Evolutionary conservation across 768 basidiomycete species (phyloP).

Genomic region (Auricularia cornea): DNA sequence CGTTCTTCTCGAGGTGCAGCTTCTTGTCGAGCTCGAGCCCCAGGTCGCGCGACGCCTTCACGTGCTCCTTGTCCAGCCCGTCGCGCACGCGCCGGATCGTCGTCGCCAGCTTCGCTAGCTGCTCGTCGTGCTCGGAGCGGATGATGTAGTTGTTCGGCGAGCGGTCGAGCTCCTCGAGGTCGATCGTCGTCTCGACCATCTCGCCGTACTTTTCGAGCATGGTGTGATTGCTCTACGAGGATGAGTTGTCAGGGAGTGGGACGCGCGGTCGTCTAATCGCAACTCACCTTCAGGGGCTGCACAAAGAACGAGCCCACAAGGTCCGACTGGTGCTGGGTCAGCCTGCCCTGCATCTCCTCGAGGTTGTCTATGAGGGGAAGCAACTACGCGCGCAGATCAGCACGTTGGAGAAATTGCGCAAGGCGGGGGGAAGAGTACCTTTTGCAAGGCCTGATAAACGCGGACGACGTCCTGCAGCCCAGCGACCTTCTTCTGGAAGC

Average conservation of each 20-base stretch:
- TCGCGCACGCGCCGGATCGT: slow-evolving; percentile 49
- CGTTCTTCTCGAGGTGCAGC: slow-evolving; percentile 87
- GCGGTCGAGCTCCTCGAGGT: slow-evolving; percentile 61
- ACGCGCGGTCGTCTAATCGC: too few relatives aligned
- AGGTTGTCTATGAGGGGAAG: slow-evolving; percentile 65
- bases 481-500: slow-evolving; percentile 77
- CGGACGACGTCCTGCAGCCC: slow-evolving; percentile 92
- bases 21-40: slow-evolving; percentile 88
- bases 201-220: slow-evolving; percentile 73
- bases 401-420: not conserved
- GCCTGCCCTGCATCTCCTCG: slow-evolving; percentile 36
- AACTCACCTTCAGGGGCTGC: slow-evolving; percentile 45
- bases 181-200: slow-evolving; percentile 95
- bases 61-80: slow-evolving; percentile 76
- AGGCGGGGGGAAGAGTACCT: slow-evolving; percentile 36
- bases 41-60: slow-evolving; percentile 56
- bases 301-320: slow-evolving; percentile 68
- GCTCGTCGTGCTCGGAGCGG: slow-evolving; percentile 81
- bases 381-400: slow-evolving; percentile 35
- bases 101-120: slow-evolving; percentile 57
- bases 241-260: not conserved
- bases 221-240: slow-evolving; percentile 45
- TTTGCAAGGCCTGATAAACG: slow-evolving; percentile 86
- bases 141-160: slow-evolving; percentile 84
- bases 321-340: slow-evolving; percentile 34